phyloP scores from a whole-genome alignment of 2,329 filamentous ascomycete species.

The Venturia asperata region DNA sequence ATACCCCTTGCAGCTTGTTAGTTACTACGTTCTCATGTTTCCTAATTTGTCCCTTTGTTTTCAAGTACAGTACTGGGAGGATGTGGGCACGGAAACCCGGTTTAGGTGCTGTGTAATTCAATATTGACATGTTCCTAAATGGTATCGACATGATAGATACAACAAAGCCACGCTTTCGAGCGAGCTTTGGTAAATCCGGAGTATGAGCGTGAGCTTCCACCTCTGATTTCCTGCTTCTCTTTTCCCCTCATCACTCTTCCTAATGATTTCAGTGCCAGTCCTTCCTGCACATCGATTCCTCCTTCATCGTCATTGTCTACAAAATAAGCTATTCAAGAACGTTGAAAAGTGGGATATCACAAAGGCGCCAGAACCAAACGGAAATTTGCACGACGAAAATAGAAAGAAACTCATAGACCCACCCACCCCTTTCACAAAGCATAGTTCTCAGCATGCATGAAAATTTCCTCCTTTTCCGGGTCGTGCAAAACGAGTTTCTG shows the following conservation, averaged over 20 bases:
- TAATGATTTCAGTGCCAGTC: neutral
- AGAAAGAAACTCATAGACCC: neutral
- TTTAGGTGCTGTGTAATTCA: neutral
- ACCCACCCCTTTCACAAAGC: slow-evolving; percentile 52
- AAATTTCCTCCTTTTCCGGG: slow-evolving; percentile 64
- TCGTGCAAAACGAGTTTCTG: slow-evolving; percentile 69
- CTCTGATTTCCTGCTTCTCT: neutral
- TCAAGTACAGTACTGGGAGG: neutral
- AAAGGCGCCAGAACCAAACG: neutral
- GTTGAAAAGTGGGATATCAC: neutral
- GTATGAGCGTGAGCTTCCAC: neutral
- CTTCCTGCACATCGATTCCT: neutral
- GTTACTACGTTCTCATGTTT: neutral
- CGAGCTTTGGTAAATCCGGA: too few species aligned
- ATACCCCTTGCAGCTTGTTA: slow-evolving; percentile 7
- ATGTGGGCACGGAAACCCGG: neutral
- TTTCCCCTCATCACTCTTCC: neutral
- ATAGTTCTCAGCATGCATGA: slow-evolving; percentile 92
- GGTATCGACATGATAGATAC: neutral
- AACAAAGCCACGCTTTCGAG: neutral
- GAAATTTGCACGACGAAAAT: neutral
- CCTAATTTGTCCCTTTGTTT: neutral
- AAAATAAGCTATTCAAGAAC: slow-evolving; percentile 1
- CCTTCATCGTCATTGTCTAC: neutral
- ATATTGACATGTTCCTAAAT: neutral